Conservation (phyloP, 129 eudicot species). For the Silybum marianum region DNA sequence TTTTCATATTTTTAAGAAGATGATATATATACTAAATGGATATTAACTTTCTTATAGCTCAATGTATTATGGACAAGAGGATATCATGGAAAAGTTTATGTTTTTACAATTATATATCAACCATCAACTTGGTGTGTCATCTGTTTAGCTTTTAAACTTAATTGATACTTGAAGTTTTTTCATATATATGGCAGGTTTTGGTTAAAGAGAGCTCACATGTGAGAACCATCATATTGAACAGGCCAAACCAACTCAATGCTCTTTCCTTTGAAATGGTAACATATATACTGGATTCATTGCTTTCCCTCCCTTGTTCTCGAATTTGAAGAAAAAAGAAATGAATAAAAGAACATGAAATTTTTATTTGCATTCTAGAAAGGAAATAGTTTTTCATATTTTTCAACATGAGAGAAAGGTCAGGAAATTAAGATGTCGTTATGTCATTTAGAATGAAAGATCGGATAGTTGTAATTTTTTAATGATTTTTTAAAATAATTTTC, state of each 20-base stretch:
- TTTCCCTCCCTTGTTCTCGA: too few relatives aligned
- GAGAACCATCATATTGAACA: slow-evolving; percentile 57
- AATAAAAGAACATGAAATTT: neutral
- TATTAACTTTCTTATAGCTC: neutral
- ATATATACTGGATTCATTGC: too few relatives aligned
- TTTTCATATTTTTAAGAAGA: neutral
- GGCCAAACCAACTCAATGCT: slow-evolving; percentile 90
- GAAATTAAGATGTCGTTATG: too few relatives aligned
- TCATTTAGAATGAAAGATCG: too few relatives aligned
- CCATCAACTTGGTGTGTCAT: neutral
- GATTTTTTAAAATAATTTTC: too few relatives aligned
- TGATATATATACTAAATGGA: neutral
- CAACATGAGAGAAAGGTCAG: too few relatives aligned
- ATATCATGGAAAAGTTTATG: neutral
- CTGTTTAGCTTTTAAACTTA: neutral
- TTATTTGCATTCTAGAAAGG: too few relatives aligned
- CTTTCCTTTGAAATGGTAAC: slow-evolving; percentile 37
- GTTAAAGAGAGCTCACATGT: slow-evolving; percentile 54
- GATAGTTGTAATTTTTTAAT: too few relatives aligned
- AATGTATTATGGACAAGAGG: neutral
- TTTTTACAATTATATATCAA: neutral
- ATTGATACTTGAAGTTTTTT: too few relatives aligned
- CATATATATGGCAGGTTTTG: slow-evolving; percentile 55
- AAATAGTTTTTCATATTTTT: too few relatives aligned
- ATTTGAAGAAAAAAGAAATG: too few relatives aligned